Conservation (phyloP, 495 filamentous ascomycete species). For the Penicillium simplicissimum region DNA sequence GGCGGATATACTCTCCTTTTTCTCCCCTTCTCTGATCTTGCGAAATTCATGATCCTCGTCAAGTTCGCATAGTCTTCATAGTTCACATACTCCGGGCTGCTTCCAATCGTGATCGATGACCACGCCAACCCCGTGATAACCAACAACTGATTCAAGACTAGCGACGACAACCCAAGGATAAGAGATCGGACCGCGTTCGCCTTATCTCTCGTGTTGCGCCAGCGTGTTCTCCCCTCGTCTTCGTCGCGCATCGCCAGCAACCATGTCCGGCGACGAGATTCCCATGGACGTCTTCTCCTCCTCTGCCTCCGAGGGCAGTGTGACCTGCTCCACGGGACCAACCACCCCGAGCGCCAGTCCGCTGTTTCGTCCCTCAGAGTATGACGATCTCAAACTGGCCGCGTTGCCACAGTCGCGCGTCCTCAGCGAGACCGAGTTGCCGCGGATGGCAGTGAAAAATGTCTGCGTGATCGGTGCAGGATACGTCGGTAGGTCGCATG, state of each 20-base stretch:
- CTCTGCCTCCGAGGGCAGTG: constrained; percentile 32
- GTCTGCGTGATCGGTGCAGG: constrained; percentile 66
- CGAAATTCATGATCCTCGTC: not conserved
- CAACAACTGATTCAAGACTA: not conserved
- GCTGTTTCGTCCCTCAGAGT: constrained; percentile 40
- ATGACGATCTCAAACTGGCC: constrained; percentile 30
- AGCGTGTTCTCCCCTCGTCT: not conserved
- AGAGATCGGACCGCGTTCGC: not conserved
- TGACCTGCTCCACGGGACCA: constrained; percentile 46
- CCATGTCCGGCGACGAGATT: constrained; percentile 21
- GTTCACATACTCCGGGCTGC: not conserved
- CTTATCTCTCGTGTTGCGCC: not conserved
- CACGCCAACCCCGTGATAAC: not conserved
- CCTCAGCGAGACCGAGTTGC: constrained; percentile 14
- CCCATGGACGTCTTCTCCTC: constrained; percentile 29
- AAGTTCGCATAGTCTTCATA: not conserved
- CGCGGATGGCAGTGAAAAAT: constrained; percentile 44
- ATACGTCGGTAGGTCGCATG: constrained; percentile 57
- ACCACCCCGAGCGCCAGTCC: constrained; percentile 56
- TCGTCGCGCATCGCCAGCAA: not conserved
- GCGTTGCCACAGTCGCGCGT: constrained; percentile 18
- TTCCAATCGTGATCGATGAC: not conserved
- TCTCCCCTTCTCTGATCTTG: not conserved
- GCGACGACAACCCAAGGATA: not conserved
- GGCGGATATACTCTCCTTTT: not conserved